A percentile compares a stretch with the other conserved stretches of the same genome.
Evolutionary conservation across 306 rosid species (phyloP).

Genomic region (Vicia sativa): DNA sequence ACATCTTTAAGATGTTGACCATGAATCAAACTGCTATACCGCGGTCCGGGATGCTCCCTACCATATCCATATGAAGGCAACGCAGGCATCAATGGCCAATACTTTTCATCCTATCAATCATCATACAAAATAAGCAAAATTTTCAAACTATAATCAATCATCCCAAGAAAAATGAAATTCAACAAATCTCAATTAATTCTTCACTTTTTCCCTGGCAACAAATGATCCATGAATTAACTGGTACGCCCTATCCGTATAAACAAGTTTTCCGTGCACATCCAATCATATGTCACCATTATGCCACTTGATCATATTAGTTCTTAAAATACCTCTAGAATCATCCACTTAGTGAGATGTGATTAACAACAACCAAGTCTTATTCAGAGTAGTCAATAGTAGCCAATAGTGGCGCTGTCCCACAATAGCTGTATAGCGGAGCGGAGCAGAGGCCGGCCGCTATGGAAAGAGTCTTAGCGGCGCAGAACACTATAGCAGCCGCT

Average conservation of each 20-base stretch:
- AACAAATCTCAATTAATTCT: background rate
- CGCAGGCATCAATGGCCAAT: conserved; percentile 90
- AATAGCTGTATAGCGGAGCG: too few relatives aligned
- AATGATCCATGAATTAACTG: background rate
- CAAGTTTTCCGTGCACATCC: background rate
- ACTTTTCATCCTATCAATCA: conserved; percentile 73
- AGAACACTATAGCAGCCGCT: too few relatives aligned
- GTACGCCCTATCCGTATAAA: background rate
- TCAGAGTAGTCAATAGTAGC: too few relatives aligned
- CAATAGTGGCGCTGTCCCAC: too few relatives aligned
- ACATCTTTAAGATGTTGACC: conserved; percentile 92
- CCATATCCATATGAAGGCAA: conserved; percentile 98
- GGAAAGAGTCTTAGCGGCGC: too few relatives aligned
- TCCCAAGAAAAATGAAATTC: background rate
- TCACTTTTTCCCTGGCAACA: background rate
- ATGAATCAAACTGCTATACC: conserved; percentile 85
- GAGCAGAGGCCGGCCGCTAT: too few relatives aligned
- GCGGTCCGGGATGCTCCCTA: conserved; percentile 88
- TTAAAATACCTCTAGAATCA: background rate
- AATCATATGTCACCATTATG: background rate
- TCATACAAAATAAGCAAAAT: conserved; percentile 36
- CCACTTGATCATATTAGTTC: background rate
- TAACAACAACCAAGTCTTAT: too few relatives aligned
- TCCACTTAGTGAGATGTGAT: background rate
- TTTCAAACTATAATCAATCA: conserved; percentile 13